Conservation (phyloP, 495 filamentous ascomycete genomes). For the Podospora bellae-mahoneyi region DNA sequence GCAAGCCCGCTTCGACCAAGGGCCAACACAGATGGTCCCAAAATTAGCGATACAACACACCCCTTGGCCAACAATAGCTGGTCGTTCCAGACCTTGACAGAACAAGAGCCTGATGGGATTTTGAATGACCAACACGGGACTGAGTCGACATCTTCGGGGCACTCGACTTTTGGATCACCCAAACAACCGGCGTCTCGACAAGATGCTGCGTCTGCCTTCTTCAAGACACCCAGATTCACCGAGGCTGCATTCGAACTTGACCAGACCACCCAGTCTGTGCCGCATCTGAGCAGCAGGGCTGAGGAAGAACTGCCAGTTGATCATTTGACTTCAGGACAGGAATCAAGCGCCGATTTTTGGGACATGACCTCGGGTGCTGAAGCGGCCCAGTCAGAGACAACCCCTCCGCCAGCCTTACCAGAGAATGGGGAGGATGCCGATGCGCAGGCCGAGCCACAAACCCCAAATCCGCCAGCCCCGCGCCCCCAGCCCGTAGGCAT, state of each 20-base stretch:
- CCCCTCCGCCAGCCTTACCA: not conserved
- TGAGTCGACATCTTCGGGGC: not conserved
- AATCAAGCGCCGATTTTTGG: not conserved
- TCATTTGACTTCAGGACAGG: not conserved
- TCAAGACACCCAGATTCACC: not conserved
- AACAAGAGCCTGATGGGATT: slow-evolving; percentile 1
- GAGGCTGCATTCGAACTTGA: not conserved
- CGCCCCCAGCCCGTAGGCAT: slow-evolving; percentile 32
- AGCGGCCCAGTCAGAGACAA: not conserved
- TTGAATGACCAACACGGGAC: not conserved
- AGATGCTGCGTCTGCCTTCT: not conserved
- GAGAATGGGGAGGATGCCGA: not conserved
- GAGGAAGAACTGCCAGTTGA: not conserved
- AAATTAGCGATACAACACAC: slow-evolving; percentile 32
- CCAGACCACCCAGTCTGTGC: not conserved
- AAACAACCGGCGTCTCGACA: not conserved
- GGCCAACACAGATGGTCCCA: slow-evolving; percentile 49
- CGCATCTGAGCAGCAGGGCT: not conserved
- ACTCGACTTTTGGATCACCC: not conserved
- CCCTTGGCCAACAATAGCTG: slow-evolving; percentile 50
- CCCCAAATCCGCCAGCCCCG: slow-evolving; percentile 6
- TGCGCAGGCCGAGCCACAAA: not conserved
- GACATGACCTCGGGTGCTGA: not conserved
- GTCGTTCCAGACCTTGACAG: slow-evolving; percentile 39
- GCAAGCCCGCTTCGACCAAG: slow-evolving; percentile 27